phyloP scores from a whole-genome alignment of 2,329 filamentous ascomycete genomes.

The Alternaria arbusti region DNA sequence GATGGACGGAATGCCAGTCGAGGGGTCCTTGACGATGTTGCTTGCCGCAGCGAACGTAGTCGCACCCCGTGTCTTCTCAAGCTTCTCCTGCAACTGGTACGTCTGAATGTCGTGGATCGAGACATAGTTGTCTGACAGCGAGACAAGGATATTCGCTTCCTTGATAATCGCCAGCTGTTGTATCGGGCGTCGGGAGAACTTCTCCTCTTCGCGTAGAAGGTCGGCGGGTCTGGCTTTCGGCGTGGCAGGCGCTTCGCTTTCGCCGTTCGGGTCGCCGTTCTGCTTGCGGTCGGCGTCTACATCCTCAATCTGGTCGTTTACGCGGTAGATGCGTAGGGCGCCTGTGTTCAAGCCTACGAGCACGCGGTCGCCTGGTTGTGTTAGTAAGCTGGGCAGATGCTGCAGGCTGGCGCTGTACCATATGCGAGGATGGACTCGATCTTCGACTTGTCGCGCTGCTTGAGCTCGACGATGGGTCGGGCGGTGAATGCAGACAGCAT shows the following conservation, averaged over 20 bases:
- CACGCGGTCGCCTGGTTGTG: constrained; percentile 75
- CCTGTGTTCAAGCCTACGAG: constrained; percentile 92
- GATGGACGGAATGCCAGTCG: constrained; percentile 88
- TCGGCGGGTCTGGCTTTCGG: constrained; percentile 67
- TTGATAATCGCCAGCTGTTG: constrained; percentile 96
- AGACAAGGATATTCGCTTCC: constrained; percentile 89
- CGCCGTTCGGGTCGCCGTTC: constrained; percentile 38
- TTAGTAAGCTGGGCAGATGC: constrained; percentile 23
- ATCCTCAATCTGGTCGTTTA: constrained; percentile 70
- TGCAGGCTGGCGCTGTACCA: constrained; percentile 58
- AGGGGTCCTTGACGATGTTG: constrained; percentile 89
- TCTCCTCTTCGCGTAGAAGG: constrained; percentile 88
- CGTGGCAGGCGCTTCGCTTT: constrained; percentile 53
- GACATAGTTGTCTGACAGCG: constrained; percentile 86
- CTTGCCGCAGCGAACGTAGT: constrained; percentile 91
- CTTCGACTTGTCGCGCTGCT: constrained; percentile 91
- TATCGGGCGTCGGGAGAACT: constrained; percentile 87
- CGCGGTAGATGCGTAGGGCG: constrained; percentile 84
- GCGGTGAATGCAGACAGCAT: constrained; percentile 99
- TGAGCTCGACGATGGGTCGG: constrained; percentile 95
- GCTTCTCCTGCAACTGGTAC: constrained; percentile 80
- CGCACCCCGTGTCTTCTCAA: constrained; percentile 85
- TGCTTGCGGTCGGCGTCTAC: constrained; percentile 43
- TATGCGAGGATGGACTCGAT: constrained; percentile 96
- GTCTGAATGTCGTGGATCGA: constrained; percentile 88